These are phyloP conservation scores for Kalanchoe fedtschenkoi DNA, from an alignment of 164 flowering plant species.

Conservation along the genomic window DNA sequence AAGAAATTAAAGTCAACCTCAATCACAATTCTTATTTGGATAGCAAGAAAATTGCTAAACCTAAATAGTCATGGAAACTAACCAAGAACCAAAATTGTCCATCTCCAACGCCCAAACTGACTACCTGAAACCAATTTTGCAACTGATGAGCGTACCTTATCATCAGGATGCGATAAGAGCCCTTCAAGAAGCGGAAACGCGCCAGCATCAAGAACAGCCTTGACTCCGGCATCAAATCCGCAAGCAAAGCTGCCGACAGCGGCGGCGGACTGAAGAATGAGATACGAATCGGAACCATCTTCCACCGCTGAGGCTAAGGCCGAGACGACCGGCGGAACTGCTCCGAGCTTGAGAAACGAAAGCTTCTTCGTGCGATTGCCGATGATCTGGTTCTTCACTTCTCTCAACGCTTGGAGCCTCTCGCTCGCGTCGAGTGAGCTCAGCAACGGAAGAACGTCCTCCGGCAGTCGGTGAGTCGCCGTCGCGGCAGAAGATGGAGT, in stretches of 20 bases:
- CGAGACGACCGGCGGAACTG: conserved; percentile 55
- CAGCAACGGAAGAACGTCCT: conserved; percentile 42
- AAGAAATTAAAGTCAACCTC: background rate
- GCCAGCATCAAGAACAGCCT: conserved; percentile 73
- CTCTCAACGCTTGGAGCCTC: conserved; percentile 65
- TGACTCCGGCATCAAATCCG: conserved; percentile 75
- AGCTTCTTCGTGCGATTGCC: conserved; percentile 94
- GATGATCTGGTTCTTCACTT: conserved; percentile 88
- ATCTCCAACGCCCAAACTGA: background rate
- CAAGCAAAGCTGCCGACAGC: conserved; percentile 91
- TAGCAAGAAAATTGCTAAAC: background rate
- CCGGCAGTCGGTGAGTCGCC: background rate
- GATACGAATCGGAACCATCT: conserved; percentile 17
- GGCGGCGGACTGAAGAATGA: conserved; percentile 74
- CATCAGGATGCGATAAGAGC: conserved; percentile 44
- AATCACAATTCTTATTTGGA: background rate
- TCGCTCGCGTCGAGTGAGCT: conserved; percentile 28
- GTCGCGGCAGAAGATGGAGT: background rate
- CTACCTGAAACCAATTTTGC: background rate
- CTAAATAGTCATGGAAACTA: background rate
- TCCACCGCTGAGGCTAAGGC: conserved; percentile 27
- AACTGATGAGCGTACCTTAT: conserved; percentile 37
- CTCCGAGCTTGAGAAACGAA: conserved; percentile 71
- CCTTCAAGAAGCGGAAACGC: conserved; percentile 48
- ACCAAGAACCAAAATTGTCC: background rate